These are phyloP conservation scores for Hericium rajendrae DNA, from an alignment of 768 basidiomycete genomes.

Conservation along the genomic window DNA sequence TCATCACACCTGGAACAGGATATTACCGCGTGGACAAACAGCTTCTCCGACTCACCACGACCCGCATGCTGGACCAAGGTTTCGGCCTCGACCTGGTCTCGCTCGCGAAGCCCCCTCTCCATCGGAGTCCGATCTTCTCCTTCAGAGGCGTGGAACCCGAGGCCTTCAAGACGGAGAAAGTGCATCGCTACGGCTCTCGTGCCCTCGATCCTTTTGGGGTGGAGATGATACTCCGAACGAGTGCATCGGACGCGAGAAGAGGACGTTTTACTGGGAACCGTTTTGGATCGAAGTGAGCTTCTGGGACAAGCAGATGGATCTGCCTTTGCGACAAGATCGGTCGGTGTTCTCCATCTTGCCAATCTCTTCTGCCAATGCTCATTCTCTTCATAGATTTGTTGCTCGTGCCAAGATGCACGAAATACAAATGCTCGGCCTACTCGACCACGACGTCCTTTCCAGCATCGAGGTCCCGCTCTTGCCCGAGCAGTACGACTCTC, in stretches of 20 bases:
- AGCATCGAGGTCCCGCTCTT: slow-evolving; percentile 83
- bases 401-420: slow-evolving; percentile 96
- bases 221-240: slow-evolving; percentile 41
- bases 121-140: slow-evolving; percentile 88
- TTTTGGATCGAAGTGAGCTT: slow-evolving; percentile 78
- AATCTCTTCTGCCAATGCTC: not conserved
- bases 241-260: slow-evolving; percentile 29
- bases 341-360: slow-evolving; percentile 20
- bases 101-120: slow-evolving; percentile 84
- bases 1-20: slow-evolving; percentile 91
- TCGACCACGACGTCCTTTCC: slow-evolving; percentile 86
- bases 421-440: slow-evolving; percentile 87
- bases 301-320: slow-evolving; percentile 83
- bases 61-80: slow-evolving; percentile 89
- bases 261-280: slow-evolving; percentile 82
- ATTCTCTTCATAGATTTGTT: slow-evolving; percentile 53
- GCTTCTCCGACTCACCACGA: slow-evolving; percentile 84
- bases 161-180: slow-evolving; percentile 30
- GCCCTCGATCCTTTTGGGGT: slow-evolving; percentile 69
- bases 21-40: slow-evolving; percentile 90
- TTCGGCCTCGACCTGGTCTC: slow-evolving; percentile 83
- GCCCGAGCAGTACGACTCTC: slow-evolving; percentile 31
- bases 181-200: slow-evolving; percentile 35
- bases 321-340: slow-evolving; percentile 76
- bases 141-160: slow-evolving; percentile 64